Evolutionary conservation across 2,329 filamentous ascomycete species (phyloP).

Genomic region (Chaetomium strumarium): DNA sequence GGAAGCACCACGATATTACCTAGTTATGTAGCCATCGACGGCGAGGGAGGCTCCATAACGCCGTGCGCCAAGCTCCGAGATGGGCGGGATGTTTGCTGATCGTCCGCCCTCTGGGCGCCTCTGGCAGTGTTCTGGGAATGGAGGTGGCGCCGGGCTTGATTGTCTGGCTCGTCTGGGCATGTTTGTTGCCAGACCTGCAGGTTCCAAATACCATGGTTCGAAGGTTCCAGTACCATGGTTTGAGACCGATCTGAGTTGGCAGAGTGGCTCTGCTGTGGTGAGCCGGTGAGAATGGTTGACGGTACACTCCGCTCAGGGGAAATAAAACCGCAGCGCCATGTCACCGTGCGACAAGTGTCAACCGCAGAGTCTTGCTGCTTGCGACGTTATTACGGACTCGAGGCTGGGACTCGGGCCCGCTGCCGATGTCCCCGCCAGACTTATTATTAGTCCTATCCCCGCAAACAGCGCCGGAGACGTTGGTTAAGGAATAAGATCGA

Average conservation of each 20-base stretch:
- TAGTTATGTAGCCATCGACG: not conserved
- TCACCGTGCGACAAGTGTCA: too few species aligned
- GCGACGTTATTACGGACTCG: too few species aligned
- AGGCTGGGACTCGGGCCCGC: too few species aligned
- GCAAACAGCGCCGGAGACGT: too few species aligned
- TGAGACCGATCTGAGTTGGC: not conserved
- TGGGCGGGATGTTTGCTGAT: not conserved
- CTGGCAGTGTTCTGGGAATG: too few species aligned
- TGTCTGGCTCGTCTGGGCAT: slow-evolving; percentile 7
- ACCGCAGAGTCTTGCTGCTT: too few species aligned
- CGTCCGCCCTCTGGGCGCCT: not conserved
- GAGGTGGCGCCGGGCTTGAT: not conserved
- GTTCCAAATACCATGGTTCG: not conserved
- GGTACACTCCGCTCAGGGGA: too few species aligned
- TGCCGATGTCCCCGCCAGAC: too few species aligned
- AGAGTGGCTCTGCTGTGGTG: not conserved
- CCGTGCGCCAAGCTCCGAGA: not conserved
- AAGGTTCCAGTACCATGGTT: not conserved
- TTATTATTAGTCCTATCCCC: too few species aligned
- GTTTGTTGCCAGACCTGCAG: not conserved
- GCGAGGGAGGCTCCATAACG: not conserved
- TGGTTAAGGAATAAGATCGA: too few species aligned
- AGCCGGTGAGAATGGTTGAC: not conserved
- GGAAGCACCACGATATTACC: too few species aligned
- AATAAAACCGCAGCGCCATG: too few species aligned